phyloP scores from a whole-genome alignment of 805 yeast species.

The Candida multigemmis region DNA sequence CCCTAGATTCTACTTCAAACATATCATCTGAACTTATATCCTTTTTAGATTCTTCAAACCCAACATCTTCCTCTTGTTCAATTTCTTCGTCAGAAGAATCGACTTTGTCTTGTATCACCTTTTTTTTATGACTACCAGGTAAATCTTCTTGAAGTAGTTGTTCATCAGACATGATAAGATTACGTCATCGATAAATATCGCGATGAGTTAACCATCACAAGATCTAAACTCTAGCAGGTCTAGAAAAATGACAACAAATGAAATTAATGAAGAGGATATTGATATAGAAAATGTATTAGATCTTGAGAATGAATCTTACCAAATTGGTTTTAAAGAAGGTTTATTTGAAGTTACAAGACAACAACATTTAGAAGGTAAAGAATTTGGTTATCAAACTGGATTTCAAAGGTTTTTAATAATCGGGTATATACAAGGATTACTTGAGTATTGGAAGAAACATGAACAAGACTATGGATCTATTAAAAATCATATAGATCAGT shows the following conservation, averaged over 20 bases:
- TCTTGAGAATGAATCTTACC: constrained; percentile 53
- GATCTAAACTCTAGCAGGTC: no score
- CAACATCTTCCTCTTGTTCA: constrained; percentile 15
- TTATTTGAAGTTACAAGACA: constrained; percentile 46
- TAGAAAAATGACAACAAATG: no score
- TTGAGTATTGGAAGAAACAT: constrained; percentile 25
- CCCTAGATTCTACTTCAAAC: constrained; percentile 9
- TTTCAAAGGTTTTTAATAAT: constrained; percentile 60
- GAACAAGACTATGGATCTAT: constrained; percentile 10
- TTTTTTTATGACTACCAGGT: constrained; percentile 2
- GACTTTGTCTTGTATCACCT: constrained; percentile 1
- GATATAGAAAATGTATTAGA: constrained; percentile 45
- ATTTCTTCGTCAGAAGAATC: constrained; percentile 8
- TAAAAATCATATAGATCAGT: constrained; percentile 14
- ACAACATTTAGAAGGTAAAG: constrained; percentile 70
- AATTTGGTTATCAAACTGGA: constrained; percentile 74
- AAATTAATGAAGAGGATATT: constrained; percentile 7
- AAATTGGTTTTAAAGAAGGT: constrained; percentile 69
- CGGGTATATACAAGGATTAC: constrained; percentile 57
- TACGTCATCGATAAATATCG: no score
- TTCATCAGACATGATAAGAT: no score
- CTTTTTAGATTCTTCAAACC: constrained; percentile 10
- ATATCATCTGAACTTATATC: constrained; percentile 11
- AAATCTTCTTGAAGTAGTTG: no score
- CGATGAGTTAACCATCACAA: no score